Conservation (phyloP, 2,329 filamentous ascomycete species). For the Botrytis aclada region DNA sequence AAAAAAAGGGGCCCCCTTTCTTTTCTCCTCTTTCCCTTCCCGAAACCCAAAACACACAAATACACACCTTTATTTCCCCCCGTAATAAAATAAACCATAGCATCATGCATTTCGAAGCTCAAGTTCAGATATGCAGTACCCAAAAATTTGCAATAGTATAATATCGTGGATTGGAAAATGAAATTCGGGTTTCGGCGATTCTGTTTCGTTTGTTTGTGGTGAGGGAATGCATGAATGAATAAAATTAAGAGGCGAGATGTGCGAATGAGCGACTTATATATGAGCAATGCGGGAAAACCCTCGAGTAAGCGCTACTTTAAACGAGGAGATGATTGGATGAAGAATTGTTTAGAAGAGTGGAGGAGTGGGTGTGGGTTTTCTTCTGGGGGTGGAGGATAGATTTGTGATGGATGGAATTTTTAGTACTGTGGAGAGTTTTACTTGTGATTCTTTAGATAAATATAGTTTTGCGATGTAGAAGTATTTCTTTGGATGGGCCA, state of each 20-base stretch:
- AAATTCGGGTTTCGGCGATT: neutral
- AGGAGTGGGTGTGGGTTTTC: neutral
- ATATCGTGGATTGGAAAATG: neutral
- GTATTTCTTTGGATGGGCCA: neutral
- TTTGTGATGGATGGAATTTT: neutral
- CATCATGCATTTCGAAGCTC: constrained; percentile 17
- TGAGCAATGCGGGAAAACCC: neutral
- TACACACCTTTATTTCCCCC: constrained; percentile 34
- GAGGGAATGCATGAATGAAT: neutral
- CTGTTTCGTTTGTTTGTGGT: neutral
- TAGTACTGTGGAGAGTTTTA: neutral
- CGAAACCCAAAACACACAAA: neutral
- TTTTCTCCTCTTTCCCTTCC: too few species aligned
- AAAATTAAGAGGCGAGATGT: neutral
- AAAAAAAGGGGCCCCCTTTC: neutral
- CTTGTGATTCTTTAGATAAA: too few species aligned
- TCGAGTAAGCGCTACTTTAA: neutral
- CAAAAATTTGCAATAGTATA: too few species aligned
- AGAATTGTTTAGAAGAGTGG: too few species aligned
- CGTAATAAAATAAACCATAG: constrained; percentile 32
- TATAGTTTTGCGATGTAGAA: neutral
- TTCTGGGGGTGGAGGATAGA: neutral
- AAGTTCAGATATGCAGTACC: neutral
- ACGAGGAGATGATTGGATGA: neutral
- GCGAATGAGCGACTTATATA: neutral